These are phyloP conservation scores for Odonthalia washingtoniensis DNA, from an alignment of 31 red algal genomes.

Conservation along the genomic window DNA sequence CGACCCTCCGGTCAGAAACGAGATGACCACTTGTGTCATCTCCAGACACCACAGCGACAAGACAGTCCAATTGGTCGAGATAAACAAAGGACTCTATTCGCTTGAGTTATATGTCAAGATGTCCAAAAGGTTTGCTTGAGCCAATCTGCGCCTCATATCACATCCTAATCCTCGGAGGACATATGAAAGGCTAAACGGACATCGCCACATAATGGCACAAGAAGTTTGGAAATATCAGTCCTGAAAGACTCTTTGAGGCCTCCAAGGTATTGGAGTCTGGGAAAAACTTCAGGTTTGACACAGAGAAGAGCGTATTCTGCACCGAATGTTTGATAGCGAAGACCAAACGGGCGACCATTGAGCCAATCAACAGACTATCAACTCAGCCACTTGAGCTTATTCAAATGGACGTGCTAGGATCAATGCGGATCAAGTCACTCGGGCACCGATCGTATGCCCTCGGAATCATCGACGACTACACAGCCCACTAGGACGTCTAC, in stretches of 20 bases:
- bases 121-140: not conserved
- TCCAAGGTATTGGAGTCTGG: not conserved
- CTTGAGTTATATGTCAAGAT: not conserved
- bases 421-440: not conserved
- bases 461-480: constrained; percentile 37
- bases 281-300: not conserved
- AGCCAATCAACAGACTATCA: not conserved
- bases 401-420: constrained; percentile 6
- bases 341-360: not conserved
- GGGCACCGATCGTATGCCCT: not conserved
- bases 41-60: not conserved
- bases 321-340: not conserved
- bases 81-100: not conserved
- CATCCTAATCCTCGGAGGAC: not conserved
- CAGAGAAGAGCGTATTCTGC: not conserved
- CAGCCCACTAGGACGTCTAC: not conserved
- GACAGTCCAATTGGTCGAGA: not conserved
- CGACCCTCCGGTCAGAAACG: not conserved
- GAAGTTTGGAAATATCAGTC: not conserved
- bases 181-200: not conserved
- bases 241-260: not conserved
- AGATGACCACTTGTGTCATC: not conserved
- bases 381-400: not conserved
- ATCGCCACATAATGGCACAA: not conserved
- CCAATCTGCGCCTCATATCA: not conserved